These are phyloP conservation scores for Synchytrium microbalum DNA, from an alignment of 371 early-diverging fungal genomes.

Conservation along the genomic window DNA sequence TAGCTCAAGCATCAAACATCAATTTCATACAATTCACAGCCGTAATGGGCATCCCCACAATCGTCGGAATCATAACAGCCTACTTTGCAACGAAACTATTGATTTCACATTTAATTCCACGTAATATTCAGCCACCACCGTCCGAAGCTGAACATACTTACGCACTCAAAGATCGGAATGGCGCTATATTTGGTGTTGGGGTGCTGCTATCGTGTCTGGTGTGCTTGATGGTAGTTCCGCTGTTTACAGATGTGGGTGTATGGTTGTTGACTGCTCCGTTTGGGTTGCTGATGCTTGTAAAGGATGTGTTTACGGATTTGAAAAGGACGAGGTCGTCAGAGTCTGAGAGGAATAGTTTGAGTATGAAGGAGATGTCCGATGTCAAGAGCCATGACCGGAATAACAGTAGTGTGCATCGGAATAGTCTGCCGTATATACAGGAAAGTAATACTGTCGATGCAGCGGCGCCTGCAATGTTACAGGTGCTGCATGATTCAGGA, in stretches of 20 bases:
- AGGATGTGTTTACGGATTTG: conserved; percentile 18
- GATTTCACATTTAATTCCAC: conserved; percentile 10
- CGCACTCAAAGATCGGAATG: conserved; percentile 15
- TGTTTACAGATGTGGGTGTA: conserved; percentile 21
- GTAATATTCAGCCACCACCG: conserved; percentile 6
- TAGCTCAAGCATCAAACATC: conserved; percentile 66
- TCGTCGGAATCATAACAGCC: conserved; percentile 46
- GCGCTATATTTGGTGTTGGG: conserved; percentile 22
- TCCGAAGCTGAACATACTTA: conserved; percentile 7
- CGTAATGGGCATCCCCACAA: conserved; percentile 69
- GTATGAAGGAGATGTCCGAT: not conserved
- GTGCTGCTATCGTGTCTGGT: conserved; percentile 19
- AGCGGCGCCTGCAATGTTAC: not conserved
- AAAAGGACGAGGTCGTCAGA: not conserved
- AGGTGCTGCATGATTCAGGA: not conserved
- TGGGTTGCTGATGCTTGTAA: conserved; percentile 19
- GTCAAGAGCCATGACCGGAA: too few relatives aligned
- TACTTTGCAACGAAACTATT: conserved; percentile 22
- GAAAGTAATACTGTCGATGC: not conserved
- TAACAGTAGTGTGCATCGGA: too few relatives aligned
- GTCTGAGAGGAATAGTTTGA: not conserved
- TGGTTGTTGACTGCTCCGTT: conserved; percentile 33
- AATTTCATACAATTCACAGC: conserved; percentile 65
- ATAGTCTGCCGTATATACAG: not conserved
- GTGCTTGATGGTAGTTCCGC: conserved; percentile 22